A percentile compares a stretch with the other conserved stretches of the same genome.
These are phyloP conservation scores for Glaciozyma martinii DNA, from an alignment of 768 basidiomycete genomes.

Conservation along the genomic window DNA sequence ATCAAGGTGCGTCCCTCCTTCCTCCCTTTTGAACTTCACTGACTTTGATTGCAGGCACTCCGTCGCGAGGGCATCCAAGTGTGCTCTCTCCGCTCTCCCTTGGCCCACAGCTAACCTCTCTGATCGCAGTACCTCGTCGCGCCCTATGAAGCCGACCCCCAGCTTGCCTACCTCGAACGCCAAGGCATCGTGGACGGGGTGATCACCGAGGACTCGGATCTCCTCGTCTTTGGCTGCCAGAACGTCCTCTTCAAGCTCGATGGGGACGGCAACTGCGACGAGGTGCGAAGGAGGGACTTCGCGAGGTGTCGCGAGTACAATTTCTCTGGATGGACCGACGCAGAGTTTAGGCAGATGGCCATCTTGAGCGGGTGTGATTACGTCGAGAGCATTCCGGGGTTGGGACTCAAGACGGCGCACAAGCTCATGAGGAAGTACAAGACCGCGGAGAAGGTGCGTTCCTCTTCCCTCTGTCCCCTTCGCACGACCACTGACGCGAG, in stretches of 20 bases:
- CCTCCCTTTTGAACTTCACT: background rate
- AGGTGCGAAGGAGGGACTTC: slow-evolving; percentile 41
- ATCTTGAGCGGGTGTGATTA: slow-evolving; percentile 81
- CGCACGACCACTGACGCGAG: background rate
- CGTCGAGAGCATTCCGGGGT: slow-evolving; percentile 75
- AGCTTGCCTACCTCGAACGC: slow-evolving; percentile 83
- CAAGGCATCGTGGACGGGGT: slow-evolving; percentile 75
- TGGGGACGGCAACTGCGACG: slow-evolving; percentile 43
- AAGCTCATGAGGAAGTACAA: slow-evolving; percentile 70
- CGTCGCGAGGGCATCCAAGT: slow-evolving; percentile 58
- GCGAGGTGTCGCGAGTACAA: slow-evolving; percentile 54
- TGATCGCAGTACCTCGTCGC: slow-evolving; percentile 66
- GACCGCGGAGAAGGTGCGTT: slow-evolving; percentile 59
- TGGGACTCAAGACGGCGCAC: slow-evolving; percentile 91
- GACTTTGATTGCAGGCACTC: slow-evolving; percentile 54
- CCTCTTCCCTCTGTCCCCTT: background rate
- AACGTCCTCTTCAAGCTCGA: slow-evolving; percentile 93
- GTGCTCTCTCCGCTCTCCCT: background rate
- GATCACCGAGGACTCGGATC: slow-evolving; percentile 94
- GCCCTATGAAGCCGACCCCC: slow-evolving; percentile 97
- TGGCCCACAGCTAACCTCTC: background rate
- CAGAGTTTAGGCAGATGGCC: slow-evolving; percentile 72
- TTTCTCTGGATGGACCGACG: slow-evolving; percentile 78
- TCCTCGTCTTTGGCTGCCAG: slow-evolving; percentile 92
- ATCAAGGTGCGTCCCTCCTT: slow-evolving; percentile 61